Evolutionary conservation across 768 basidiomycete species (phyloP).

Genomic region (Auricularia sp.): DNA sequence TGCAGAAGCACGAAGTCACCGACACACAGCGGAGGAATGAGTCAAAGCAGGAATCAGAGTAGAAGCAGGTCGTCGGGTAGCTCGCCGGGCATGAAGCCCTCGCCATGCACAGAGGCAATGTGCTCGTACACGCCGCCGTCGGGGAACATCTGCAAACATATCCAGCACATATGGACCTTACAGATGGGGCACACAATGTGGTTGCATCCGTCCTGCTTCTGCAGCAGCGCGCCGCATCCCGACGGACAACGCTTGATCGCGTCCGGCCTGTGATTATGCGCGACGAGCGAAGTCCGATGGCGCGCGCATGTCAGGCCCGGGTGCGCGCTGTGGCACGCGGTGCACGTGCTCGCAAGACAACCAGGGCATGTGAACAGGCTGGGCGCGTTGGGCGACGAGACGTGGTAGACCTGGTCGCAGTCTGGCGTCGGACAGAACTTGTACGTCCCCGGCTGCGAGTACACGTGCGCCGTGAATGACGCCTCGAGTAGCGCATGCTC

Average conservation of each 20-base stretch:
- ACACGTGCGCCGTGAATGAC: conserved; percentile 50
- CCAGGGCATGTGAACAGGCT: conserved; percentile 58
- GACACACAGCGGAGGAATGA: neutral
- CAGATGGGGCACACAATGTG: neutral
- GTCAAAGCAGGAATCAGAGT: neutral
- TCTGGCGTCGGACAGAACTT: conserved; percentile 73
- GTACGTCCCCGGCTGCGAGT: conserved; percentile 50
- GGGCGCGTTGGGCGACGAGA: conserved; percentile 30
- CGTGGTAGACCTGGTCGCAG: conserved; percentile 63
- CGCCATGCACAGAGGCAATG: neutral
- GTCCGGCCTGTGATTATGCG: neutral
- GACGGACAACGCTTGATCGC: neutral
- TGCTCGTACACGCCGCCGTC: conserved; percentile 1
- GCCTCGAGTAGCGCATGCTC: conserved; percentile 51
- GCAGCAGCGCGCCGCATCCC: neutral
- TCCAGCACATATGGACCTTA: conserved; percentile 1
- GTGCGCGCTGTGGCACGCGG: conserved; percentile 44
- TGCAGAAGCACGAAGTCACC: neutral
- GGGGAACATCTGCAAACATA: neutral
- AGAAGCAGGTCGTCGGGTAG: neutral
- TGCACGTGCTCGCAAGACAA: conserved; percentile 59
- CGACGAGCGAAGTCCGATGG: conserved; percentile 5
- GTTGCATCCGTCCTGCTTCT: neutral
- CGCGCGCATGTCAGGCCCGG: conserved; percentile 61
- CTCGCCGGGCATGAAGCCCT: neutral